These are phyloP conservation scores for Eruca vesicaria DNA, from an alignment of 441 rosid genomes.

Conservation along the genomic window DNA sequence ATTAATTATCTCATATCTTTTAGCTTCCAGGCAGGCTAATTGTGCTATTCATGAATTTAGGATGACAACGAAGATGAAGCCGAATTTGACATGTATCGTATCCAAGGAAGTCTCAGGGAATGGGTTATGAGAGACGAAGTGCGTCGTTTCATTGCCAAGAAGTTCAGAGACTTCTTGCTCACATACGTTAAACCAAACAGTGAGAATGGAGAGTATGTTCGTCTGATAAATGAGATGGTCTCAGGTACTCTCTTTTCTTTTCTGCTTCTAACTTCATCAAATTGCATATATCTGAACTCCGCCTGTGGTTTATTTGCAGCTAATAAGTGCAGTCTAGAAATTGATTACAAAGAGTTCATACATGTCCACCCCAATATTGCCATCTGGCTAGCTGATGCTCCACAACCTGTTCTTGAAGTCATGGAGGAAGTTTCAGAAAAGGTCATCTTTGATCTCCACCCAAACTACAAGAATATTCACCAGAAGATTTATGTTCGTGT, in stretches of 20 bases:
- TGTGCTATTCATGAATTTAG: slow-evolving; percentile 26
- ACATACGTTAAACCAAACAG: slow-evolving; percentile 75
- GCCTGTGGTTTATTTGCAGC: slow-evolving; percentile 55
- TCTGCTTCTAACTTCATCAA: background rate
- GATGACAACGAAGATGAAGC: slow-evolving; percentile 82
- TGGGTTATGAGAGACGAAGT: slow-evolving; percentile 99
- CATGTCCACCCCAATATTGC: slow-evolving; percentile 94
- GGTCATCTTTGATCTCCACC: slow-evolving; percentile 85
- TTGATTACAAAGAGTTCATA: slow-evolving; percentile 90
- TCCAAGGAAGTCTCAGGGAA: slow-evolving; percentile 90
- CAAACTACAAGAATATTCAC: slow-evolving; percentile 84
- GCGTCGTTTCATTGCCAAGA: slow-evolving; percentile 84
- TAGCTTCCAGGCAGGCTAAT: too few species aligned
- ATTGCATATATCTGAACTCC: background rate
- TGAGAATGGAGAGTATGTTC: slow-evolving; percentile 73
- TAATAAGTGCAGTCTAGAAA: slow-evolving; percentile 88
- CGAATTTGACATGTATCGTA: slow-evolving; percentile 88
- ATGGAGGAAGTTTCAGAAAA: slow-evolving; percentile 88
- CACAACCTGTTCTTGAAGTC: slow-evolving; percentile 95
- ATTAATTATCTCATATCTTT: too few species aligned
- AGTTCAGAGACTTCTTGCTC: slow-evolving; percentile 86
- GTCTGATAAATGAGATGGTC: slow-evolving; percentile 86
- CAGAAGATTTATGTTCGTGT: slow-evolving; percentile 85
- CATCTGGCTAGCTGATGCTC: slow-evolving; percentile 98
- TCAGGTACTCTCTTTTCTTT: slow-evolving; percentile 59